Evolutionary conservation across 352 stramenopile species (phyloP).

Genomic region (Achlya hypogyna): DNA sequence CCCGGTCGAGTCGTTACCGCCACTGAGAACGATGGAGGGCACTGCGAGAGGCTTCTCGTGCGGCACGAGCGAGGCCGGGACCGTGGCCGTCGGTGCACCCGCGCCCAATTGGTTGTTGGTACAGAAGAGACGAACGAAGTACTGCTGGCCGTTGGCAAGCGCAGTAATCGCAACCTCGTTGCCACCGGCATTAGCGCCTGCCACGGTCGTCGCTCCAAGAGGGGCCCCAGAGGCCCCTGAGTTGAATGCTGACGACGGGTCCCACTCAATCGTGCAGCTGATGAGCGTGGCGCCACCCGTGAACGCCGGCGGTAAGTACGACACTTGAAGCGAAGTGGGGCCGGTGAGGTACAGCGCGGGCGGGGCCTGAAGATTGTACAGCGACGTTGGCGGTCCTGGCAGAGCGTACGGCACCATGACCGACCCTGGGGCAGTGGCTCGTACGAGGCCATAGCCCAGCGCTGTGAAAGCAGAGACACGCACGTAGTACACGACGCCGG

Average conservation of each 20-base stretch:
- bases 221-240: constrained; percentile 47
- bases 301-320: constrained; percentile 73
- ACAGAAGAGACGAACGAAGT: constrained; percentile 64
- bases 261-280: constrained; percentile 88
- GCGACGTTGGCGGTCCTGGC: constrained; percentile 38
- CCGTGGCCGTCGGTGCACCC: constrained; percentile 32
- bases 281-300: constrained; percentile 82
- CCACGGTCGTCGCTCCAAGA: constrained; percentile 30
- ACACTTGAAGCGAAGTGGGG: constrained; percentile 60
- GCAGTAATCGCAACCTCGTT: constrained; percentile 39
- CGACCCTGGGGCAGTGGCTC: constrained; percentile 43
- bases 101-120: constrained; percentile 48
- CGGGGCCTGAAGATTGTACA: constrained; percentile 46
- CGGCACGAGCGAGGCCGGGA: constrained; percentile 51
- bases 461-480: constrained; percentile 61
- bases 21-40: neutral
- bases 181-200: constrained; percentile 21
- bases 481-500: constrained; percentile 54
- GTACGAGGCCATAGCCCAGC: constrained; percentile 49
- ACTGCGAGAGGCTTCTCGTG: constrained; percentile 36
- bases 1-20: constrained; percentile 21
- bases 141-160: constrained; percentile 37
- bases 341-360: constrained; percentile 62
- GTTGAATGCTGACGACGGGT: constrained; percentile 69
- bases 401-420: constrained; percentile 56